A percentile compares a stretch with the other conserved stretches of the same genome.
Evolutionary conservation across 176 grass and related monocot species (phyloP).

Genomic region (Pontederia crassipes): DNA sequence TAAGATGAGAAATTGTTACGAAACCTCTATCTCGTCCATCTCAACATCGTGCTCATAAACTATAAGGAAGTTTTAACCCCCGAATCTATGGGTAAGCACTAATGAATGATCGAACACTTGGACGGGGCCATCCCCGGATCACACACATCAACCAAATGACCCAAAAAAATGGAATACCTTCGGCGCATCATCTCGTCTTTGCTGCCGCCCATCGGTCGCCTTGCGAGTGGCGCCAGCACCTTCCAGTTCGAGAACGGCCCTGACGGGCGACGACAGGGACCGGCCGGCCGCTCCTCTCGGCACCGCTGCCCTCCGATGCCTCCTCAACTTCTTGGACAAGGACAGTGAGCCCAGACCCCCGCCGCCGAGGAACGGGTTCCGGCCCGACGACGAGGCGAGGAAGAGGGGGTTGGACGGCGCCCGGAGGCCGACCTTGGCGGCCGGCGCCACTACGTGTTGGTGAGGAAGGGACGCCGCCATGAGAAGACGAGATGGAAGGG

Average conservation of each 20-base stretch:
- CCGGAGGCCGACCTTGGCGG: not conserved
- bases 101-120: not conserved
- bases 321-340: slow-evolving; percentile 2
- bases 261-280: slow-evolving; percentile 3
- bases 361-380: not conserved
- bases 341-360: not conserved
- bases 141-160: not conserved
- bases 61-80: too few relatives aligned
- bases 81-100: too few relatives aligned
- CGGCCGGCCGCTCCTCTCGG: not conserved
- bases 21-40: too few relatives aligned
- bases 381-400: not conserved
- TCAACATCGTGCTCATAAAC: too few relatives aligned
- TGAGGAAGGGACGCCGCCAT: too few relatives aligned
- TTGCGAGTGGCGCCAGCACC: slow-evolving; percentile 2
- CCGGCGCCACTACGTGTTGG: too few relatives aligned
- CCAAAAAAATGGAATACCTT: slow-evolving; percentile 20
- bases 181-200: slow-evolving; percentile 6
- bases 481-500: too few relatives aligned
- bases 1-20: too few relatives aligned
- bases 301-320: not conserved
- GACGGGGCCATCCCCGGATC: not conserved
- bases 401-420: slow-evolving; percentile 5
- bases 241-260: slow-evolving; percentile 7
- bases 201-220: not conserved